A percentile compares a stretch with the other conserved stretches of the same genome.
These are phyloP conservation scores for Botrytis paeoniae DNA, from an alignment of 2,329 filamentous ascomycete species.

Conservation along the genomic window DNA sequence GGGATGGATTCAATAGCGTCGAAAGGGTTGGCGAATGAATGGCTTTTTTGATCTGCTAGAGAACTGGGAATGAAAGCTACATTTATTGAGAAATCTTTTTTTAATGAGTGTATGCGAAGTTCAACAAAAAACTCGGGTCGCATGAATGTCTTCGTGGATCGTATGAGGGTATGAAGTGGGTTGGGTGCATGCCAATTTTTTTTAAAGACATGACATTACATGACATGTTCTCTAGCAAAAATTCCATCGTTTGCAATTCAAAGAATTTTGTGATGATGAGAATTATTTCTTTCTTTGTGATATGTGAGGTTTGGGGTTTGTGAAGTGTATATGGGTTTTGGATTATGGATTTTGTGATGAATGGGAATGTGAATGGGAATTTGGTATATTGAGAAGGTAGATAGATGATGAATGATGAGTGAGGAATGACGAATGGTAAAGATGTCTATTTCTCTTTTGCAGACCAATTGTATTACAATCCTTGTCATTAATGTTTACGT, in stretches of 20 bases:
- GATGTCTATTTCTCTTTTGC: background rate
- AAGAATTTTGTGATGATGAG: background rate
- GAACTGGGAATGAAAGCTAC: conserved; percentile 12
- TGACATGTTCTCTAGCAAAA: conserved; percentile 35
- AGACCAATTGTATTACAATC: background rate
- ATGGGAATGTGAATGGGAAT: background rate
- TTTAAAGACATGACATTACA: conserved; percentile 14
- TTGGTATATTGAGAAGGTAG: too few relatives aligned
- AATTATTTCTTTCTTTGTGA: background rate
- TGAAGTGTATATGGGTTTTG: background rate
- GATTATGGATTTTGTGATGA: background rate
- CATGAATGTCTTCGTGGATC: background rate
- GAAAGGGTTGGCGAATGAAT: conserved; percentile 27
- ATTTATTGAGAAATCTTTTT: conserved; percentile 7
- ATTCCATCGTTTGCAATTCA: conserved; percentile 36
- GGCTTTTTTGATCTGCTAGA: conserved; percentile 19
- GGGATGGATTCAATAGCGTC: conserved; percentile 36
- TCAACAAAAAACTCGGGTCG: conserved; percentile 1
- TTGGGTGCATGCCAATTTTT: conserved; percentile 9
- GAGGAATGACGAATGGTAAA: background rate
- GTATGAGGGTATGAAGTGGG: conserved; percentile 10
- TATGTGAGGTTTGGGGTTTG: background rate
- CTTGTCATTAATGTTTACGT: background rate
- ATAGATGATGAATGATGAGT: too few relatives aligned
- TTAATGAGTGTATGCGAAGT: conserved; percentile 16